Conservation (phyloP, 208 protist species). For the Trypanosoma caninum region DNA sequence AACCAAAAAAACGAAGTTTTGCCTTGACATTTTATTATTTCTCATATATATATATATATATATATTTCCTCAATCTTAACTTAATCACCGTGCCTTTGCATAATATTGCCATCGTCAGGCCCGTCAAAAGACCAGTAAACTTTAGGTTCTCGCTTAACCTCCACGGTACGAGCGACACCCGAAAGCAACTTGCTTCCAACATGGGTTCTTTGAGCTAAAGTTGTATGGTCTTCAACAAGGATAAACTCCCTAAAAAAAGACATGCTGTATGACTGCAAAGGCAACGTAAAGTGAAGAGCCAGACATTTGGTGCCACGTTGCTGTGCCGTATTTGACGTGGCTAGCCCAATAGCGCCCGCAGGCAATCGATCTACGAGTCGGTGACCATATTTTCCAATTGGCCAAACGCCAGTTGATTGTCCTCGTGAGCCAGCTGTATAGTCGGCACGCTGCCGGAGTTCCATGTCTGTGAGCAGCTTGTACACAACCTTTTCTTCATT, state of each 20-base stretch:
- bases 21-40: background rate
- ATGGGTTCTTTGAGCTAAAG: background rate
- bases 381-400: conserved; percentile 59
- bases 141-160: background rate
- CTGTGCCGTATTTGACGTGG: conserved; percentile 17
- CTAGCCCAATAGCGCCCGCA: conserved; percentile 42
- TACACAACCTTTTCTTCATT: conserved; percentile 11
- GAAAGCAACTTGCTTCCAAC: too few relatives aligned
- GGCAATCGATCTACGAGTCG: conserved; percentile 62
- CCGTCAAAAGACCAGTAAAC: background rate
- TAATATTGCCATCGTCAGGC: conserved; percentile 17
- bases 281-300: conserved; percentile 69
- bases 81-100: conserved; percentile 5
- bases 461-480: conserved; percentile 28
- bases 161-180: too few relatives aligned
- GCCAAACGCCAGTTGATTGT: conserved; percentile 31
- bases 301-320: conserved; percentile 28
- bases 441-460: conserved; percentile 29
- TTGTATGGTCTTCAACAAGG: conserved; percentile 17
- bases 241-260: conserved; percentile 58
- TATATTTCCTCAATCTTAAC: conserved; percentile 1
- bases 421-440: conserved; percentile 31
- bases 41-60: conserved; percentile 1
- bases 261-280: conserved; percentile 33
- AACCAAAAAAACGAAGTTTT: too few relatives aligned